phyloP scores from a whole-genome alignment of 345 rosid species.

The Xanthoceras sorbifolium region DNA sequence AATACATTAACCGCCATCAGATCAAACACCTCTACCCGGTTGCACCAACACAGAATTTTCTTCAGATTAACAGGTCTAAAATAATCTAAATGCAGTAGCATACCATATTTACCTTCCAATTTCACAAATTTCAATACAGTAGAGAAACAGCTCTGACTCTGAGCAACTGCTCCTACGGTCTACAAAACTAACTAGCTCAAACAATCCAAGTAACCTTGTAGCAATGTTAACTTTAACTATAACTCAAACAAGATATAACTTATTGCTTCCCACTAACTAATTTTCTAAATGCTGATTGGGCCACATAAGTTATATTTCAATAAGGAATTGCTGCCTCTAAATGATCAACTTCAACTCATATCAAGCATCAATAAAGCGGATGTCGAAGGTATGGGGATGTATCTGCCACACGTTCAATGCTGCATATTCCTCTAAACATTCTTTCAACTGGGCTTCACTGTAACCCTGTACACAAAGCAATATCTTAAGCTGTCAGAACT shows the following conservation, averaged over 20 bases:
- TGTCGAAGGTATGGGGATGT: conserved; percentile 87
- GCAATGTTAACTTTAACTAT: not conserved
- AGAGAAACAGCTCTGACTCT: conserved; percentile 17
- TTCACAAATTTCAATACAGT: not conserved
- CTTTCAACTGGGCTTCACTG: conserved; percentile 97
- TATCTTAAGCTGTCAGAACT: conserved; percentile 19
- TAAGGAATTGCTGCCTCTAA: not conserved
- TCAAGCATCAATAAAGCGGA: conserved; percentile 80
- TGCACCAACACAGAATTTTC: not conserved
- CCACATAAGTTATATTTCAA: not conserved
- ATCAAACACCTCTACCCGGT: not conserved
- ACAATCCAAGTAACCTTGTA: not conserved
- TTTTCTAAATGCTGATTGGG: not conserved
- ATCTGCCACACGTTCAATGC: conserved; percentile 97
- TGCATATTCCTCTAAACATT: conserved; percentile 97
- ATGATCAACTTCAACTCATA: conserved; percentile 7
- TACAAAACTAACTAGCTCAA: conserved; percentile 9
- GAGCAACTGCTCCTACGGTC: not conserved
- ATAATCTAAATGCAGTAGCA: not conserved
- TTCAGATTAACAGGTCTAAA: not conserved
- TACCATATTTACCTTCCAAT: not conserved
- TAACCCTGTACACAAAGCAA: conserved; percentile 70
- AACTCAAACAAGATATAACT: not conserved
- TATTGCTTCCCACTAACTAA: not conserved
- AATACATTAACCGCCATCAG: not conserved